Percentiles rank a stretch among this genome's conserved stretches.
phyloP scores from a whole-genome alignment of 1,284 basidiomycete species.

The Pseudozyma thailandica region DNA sequence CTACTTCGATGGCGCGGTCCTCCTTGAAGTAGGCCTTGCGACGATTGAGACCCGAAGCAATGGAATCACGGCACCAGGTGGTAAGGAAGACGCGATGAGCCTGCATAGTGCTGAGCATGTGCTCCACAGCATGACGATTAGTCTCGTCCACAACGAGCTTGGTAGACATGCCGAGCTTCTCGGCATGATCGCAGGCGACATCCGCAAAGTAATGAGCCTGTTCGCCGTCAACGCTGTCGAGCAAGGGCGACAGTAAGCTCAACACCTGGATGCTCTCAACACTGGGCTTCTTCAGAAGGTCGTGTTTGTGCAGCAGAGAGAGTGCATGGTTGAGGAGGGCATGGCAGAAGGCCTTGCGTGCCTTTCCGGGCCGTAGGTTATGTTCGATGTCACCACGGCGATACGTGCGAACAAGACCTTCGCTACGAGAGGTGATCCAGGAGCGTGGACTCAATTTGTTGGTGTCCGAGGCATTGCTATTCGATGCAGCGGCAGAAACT shows the following conservation, averaged over 20 bases:
- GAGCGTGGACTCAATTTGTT: conserved; percentile 35
- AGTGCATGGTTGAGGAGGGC: conserved; percentile 56
- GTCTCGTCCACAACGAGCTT: conserved; percentile 48
- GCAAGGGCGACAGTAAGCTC: conserved; percentile 48
- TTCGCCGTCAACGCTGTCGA: conserved; percentile 47
- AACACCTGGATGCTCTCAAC: conserved; percentile 54
- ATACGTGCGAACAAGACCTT: conserved; percentile 29
- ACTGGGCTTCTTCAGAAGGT: conserved; percentile 54
- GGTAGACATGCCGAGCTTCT: conserved; percentile 40
- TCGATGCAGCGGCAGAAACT: not conserved
- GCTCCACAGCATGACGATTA: conserved; percentile 33
- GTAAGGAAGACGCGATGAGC: conserved; percentile 49
- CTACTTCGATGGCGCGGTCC: conserved; percentile 54
- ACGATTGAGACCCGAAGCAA: conserved; percentile 49
- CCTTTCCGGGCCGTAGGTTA: conserved; percentile 51
- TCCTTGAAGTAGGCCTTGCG: conserved; percentile 38
- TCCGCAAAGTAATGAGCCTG: conserved; percentile 36
- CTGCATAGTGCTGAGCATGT: conserved; percentile 55
- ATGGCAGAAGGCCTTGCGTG: conserved; percentile 61
- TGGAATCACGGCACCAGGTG: conserved; percentile 54
- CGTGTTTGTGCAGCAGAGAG: conserved; percentile 60
- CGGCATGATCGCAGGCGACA: conserved; percentile 24
- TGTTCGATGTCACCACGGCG: conserved; percentile 44
- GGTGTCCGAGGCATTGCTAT: conserved; percentile 1
- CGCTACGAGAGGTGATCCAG: conserved; percentile 33